phyloP scores from a whole-genome alignment of 257 asterid species.

The Thymus mandschuricus region DNA sequence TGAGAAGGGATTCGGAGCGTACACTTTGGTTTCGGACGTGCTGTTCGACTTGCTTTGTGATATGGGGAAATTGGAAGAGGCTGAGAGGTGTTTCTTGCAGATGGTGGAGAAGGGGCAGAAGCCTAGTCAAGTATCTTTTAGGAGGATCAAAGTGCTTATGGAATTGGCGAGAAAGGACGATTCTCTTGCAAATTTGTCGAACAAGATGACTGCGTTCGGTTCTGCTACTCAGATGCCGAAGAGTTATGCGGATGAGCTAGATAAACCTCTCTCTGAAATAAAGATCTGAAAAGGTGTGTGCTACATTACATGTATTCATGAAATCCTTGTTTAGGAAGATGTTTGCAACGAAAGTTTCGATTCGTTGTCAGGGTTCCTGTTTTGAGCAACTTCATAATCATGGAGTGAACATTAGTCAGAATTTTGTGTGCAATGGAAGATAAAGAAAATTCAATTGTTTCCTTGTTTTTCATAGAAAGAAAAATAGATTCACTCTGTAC shows the following conservation, averaged over 20 bases:
- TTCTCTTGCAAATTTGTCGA: constrained; percentile 50
- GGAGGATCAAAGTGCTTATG: constrained; percentile 92
- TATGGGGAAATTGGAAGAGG: constrained; percentile 72
- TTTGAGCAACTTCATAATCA: too few species aligned
- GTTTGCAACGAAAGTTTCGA: background rate
- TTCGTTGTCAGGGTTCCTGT: too few species aligned
- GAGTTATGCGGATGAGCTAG: constrained; percentile 44
- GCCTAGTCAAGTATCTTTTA: constrained; percentile 76
- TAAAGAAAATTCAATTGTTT: too few species aligned
- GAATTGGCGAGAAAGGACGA: constrained; percentile 69
- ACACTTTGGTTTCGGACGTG: constrained; percentile 71
- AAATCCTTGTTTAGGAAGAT: background rate
- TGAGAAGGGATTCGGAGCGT: constrained; percentile 82
- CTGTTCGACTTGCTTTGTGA: constrained; percentile 80
- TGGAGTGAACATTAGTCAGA: too few species aligned
- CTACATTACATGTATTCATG: background rate
- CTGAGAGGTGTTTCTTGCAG: constrained; percentile 89
- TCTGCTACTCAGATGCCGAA: constrained; percentile 31
- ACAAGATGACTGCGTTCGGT: constrained; percentile 74
- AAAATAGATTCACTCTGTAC: too few species aligned
- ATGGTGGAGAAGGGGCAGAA: constrained; percentile 87
- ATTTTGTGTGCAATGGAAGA: too few species aligned
- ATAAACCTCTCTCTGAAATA: constrained; percentile 45
- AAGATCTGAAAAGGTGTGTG: constrained; percentile 26
- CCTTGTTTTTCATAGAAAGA: background rate